Conservation (phyloP, 169 alveolate species). For the Miamiensis avidus region DNA sequence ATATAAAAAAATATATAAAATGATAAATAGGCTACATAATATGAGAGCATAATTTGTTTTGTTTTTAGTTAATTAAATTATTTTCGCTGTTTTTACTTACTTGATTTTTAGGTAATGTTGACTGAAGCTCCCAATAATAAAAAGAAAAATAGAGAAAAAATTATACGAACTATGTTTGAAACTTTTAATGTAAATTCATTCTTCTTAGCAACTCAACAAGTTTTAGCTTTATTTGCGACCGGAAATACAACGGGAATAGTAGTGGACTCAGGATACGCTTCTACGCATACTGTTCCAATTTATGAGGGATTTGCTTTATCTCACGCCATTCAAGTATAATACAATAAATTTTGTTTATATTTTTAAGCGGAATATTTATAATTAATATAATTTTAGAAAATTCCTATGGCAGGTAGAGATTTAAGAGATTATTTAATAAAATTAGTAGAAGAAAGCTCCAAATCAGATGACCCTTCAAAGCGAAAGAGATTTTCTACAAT, state of each 20-base stretch:
- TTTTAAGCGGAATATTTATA: too few relatives aligned
- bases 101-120: constrained; percentile 24
- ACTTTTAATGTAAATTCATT: constrained; percentile 64
- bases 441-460: constrained; percentile 50
- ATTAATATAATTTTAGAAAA: constrained; percentile 22
- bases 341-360: constrained; percentile 41
- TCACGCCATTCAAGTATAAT: constrained; percentile 63
- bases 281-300: constrained; percentile 98
- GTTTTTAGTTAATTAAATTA: too few relatives aligned
- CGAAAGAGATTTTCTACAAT: constrained; percentile 26
- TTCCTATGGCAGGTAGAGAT: constrained; percentile 67
- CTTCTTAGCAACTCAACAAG: constrained; percentile 77
- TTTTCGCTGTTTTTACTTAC: too few relatives aligned
- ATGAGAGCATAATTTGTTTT: too few relatives aligned
- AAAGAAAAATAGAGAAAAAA: constrained; percentile 57
- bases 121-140: constrained; percentile 61
- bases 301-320: constrained; percentile 99
- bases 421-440: constrained; percentile 61
- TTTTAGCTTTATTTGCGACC: constrained; percentile 66
- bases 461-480: constrained; percentile 11
- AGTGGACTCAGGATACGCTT: constrained; percentile 99
- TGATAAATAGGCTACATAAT: too few relatives aligned
- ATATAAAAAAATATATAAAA: too few relatives aligned
- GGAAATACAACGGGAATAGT: constrained; percentile 89
- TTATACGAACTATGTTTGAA: constrained; percentile 52